Evolutionary conservation across 495 filamentous ascomycete species (phyloP), one percentile per base, ranked within the genome.

Genomic region (Aspergillus indologenus): DNA sequence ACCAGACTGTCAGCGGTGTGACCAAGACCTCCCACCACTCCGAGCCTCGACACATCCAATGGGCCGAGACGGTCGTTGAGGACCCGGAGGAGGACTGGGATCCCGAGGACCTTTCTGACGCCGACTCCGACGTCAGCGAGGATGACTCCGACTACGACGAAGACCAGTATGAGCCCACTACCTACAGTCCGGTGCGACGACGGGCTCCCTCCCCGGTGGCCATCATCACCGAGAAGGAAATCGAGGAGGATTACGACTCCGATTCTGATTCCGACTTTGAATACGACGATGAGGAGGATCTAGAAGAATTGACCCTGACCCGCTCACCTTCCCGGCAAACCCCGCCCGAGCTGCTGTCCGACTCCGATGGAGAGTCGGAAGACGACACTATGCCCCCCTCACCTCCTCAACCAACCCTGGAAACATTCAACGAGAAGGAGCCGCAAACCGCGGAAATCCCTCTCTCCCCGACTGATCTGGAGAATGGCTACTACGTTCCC

Each of bases 1-100:
- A 97, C 84, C 86, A 93, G 75, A 91, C 90, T 59, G 90, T 97
- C 75, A 84, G 80, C 70, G 88, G 87, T 65, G 90, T 89, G 64
- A 75, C 73, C 72, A 78, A 80, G 66, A 68, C 75, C 57, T 68
- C 71, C 49, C 74, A 77, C 54, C 81, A 82, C 60, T 75, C 80
- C 54, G 80, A 83, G 60, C 79, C 87, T 45, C 81, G 79, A 64
- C 90, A 90, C 80, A 85, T 96, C 69, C 87, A 93, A 84, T 96
- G 90, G 90, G 88, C 90, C 45, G 90, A 96, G 63, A 78, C 83
- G 48, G 81, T 92, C 60, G 78, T 84, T 56, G 90, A 92, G 71
- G 85, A 90, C 61, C 79, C 84, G 40, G 85, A 89, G 64, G 85
- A 90, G 58, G 86, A 92, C 64, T 83, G 84, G 80, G 82, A 88